phyloP scores from a whole-genome alignment of 257 asterid genomes.

The Scutellaria minor region DNA sequence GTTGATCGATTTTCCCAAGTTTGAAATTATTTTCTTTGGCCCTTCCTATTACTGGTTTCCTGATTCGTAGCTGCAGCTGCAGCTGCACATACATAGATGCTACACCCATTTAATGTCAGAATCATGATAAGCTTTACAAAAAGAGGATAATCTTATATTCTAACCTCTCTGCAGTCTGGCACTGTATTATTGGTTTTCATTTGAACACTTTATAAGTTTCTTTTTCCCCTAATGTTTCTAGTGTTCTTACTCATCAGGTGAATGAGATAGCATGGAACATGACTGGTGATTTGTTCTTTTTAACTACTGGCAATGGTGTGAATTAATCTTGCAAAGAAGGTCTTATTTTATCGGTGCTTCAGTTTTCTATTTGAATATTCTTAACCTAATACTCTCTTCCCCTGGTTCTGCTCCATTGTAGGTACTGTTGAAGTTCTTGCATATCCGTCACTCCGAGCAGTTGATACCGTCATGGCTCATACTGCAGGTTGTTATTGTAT shows the following conservation, averaged over 20 bases:
- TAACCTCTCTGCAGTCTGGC: neutral
- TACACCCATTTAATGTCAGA: neutral
- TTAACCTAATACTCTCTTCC: slow-evolving; percentile 14
- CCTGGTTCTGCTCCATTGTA: slow-evolving; percentile 34
- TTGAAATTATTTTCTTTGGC: neutral
- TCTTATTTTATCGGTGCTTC: slow-evolving; percentile 18
- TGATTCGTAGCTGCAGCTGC: no score
- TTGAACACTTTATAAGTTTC: neutral
- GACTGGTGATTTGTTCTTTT: slow-evolving; percentile 85
- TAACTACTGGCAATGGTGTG: slow-evolving; percentile 97
- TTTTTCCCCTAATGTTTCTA: slow-evolving; percentile 25
- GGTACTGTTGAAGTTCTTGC: slow-evolving; percentile 97
- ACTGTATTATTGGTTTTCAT: neutral
- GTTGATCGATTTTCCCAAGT: slow-evolving; percentile 3
- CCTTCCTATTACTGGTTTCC: neutral
- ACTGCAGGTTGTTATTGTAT: slow-evolving; percentile 99
- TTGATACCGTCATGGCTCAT: slow-evolving; percentile 92
- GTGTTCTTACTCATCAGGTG: slow-evolving; percentile 57
- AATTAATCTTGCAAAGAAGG: slow-evolving; percentile 27
- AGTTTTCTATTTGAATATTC: slow-evolving; percentile 15
- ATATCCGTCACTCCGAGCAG: slow-evolving; percentile 80
- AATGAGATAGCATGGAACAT: slow-evolving; percentile 74
- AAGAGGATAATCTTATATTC: neutral
- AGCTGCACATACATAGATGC: neutral
- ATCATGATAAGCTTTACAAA: slow-evolving; percentile 9